These are phyloP conservation scores for Plenodomus tracheiphilus DNA, from an alignment of 2,329 filamentous ascomycete species.

Conservation along the genomic window DNA sequence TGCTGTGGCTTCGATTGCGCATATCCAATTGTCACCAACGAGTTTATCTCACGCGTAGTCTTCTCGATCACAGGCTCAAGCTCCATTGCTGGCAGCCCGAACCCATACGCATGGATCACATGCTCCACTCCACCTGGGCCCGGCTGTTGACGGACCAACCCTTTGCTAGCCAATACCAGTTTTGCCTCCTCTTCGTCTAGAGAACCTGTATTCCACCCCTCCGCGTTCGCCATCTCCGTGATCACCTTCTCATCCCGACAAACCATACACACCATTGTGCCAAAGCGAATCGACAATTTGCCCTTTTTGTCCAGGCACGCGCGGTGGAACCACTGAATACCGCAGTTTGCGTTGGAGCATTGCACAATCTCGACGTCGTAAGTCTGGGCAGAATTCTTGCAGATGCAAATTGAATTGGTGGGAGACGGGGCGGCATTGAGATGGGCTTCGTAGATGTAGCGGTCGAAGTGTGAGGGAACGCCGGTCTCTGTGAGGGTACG, in stretches of 20 bases:
- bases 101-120: background rate
- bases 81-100: background rate
- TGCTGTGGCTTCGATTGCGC: background rate
- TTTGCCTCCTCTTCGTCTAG: background rate
- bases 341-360: constrained; percentile 19
- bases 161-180: background rate
- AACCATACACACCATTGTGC: constrained; percentile 11
- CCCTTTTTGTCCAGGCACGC: constrained; percentile 18
- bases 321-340: constrained; percentile 25
- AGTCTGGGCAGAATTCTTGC: constrained; percentile 14
- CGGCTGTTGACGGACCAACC: background rate
- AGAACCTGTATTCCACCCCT: background rate
- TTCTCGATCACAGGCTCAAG: background rate
- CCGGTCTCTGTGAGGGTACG: background rate
- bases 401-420: constrained; percentile 21
- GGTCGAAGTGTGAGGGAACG: constrained; percentile 2
- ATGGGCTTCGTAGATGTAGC: constrained; percentile 5
- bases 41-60: background rate
- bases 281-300: constrained; percentile 12
- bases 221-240: background rate
- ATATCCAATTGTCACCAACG: background rate
- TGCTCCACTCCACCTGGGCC: background rate
- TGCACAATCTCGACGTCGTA: constrained; percentile 12
- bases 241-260: constrained; percentile 9
- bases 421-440: constrained; percentile 3